Conservation (phyloP, 371 early-diverging fungal genomes). For the Mucor saturninus region DNA sequence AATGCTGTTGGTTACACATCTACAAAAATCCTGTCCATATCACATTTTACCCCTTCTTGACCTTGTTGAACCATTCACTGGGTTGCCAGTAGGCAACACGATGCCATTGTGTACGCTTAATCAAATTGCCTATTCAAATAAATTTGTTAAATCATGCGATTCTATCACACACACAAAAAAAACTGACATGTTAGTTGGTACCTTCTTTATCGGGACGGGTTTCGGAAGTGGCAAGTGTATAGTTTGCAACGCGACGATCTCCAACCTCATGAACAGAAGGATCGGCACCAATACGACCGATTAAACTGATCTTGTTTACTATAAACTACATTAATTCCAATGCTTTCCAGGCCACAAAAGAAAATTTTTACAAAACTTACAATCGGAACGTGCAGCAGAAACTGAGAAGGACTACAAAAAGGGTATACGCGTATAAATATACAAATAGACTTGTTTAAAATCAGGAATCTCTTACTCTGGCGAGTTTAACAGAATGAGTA, state of each 20-base stretch:
- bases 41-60: slow-evolving; percentile 56
- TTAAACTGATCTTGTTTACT: slow-evolving; percentile 61
- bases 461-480: slow-evolving; percentile 21
- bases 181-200: slow-evolving; percentile 5
- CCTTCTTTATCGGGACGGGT: slow-evolving; percentile 60
- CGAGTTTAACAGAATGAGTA: slow-evolving; percentile 18
- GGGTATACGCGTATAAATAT: slow-evolving; percentile 7
- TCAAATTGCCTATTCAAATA: slow-evolving; percentile 47
- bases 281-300: slow-evolving; percentile 63
- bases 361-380: slow-evolving; percentile 17
- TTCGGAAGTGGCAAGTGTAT: slow-evolving; percentile 65
- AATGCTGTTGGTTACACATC: not conserved
- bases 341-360: not conserved
- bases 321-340: not conserved
- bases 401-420: slow-evolving; percentile 31
- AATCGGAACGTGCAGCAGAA: slow-evolving; percentile 29
- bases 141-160: not conserved
- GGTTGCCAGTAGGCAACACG: slow-evolving; percentile 57
- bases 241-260: slow-evolving; percentile 53
- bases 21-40: too few relatives aligned
- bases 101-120: slow-evolving; percentile 69
- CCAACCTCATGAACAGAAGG: slow-evolving; percentile 45
- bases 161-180: not conserved
- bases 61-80: slow-evolving; percentile 47
- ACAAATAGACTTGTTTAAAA: not conserved